Conservation (phyloP, 257 asterid species). For the Salvia splendens region DNA sequence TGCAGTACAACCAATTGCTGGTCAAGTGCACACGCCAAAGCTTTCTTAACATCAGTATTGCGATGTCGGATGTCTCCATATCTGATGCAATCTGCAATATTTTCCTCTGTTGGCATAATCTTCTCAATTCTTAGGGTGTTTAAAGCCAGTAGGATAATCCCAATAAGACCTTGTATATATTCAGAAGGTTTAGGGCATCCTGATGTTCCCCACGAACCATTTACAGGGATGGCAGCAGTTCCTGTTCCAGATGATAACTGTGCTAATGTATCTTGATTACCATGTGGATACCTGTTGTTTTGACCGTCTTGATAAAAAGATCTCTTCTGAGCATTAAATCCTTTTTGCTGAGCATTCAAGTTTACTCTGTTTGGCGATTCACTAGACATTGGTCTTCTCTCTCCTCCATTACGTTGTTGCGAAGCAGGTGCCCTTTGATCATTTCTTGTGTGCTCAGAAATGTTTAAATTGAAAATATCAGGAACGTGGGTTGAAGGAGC, state of each 20-base stretch:
- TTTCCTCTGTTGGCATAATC: constrained; percentile 81
- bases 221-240: constrained; percentile 39
- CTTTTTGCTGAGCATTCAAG: constrained; percentile 47
- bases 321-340: constrained; percentile 50
- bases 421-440: constrained; percentile 34
- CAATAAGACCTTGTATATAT: constrained; percentile 72
- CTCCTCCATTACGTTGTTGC: constrained; percentile 49
- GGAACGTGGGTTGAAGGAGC: constrained; percentile 32
- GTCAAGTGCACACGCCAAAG: constrained; percentile 73
- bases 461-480: constrained; percentile 40
- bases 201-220: constrained; percentile 66
- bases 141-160: constrained; percentile 75
- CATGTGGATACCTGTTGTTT: constrained; percentile 41
- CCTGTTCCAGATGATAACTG: constrained; percentile 45
- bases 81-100: constrained; percentile 74
- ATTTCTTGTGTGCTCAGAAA: constrained; percentile 38
- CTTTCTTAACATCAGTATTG: constrained; percentile 81
- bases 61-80: constrained; percentile 69
- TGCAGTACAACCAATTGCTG: constrained; percentile 77
- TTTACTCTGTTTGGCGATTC: constrained; percentile 46
- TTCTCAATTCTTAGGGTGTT: constrained; percentile 78
- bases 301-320: constrained; percentile 44
- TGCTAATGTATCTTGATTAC: constrained; percentile 50
- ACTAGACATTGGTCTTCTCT: constrained; percentile 54
- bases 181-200: constrained; percentile 75